Evolutionary conservation across 108 stramenopile species (phyloP), one percentile per base, ranked within the genome.

Genomic region (Cylindrotheca fusiformis): DNA sequence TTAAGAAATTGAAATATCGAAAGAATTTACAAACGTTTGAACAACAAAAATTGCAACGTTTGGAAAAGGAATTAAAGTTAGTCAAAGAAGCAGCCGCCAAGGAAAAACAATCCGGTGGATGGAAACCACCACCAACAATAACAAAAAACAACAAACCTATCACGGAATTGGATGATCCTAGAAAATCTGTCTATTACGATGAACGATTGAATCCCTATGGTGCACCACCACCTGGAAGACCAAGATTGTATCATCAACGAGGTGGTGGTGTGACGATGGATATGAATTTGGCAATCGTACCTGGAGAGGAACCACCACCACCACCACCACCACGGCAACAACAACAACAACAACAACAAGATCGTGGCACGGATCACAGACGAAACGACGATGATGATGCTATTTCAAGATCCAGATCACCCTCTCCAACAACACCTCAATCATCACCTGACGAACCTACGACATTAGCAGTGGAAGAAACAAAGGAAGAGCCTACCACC

Each of bases 211-310:
- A 93, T 69, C 91, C 91, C 1, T 93, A 72, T 68, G 91, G 91
- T 29, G 91, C 81, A 2, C 85, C 91, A 23, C 86, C 86, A n/a
- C 91, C 91, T 1, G 91, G 91, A 28, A 74, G 78, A 62, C 87
- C 87, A 0, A 63, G 67, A 54, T 32, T 87, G 63, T 93, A 78
- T 61, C 88, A 83, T 68, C 67, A 47, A 30, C 47, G 63, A 18
- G 72, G 69, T 49, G 85, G 85, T 29, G 85, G 81, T 5, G 74
- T 71, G 12, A 86, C 85, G 4, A 59, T 68, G 58, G 54, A 77
- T 49, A 20, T 72, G 3, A 17, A 59, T 18, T 44, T 70, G 44
- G 84, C 84, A 3, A 47, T 79, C 10, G 70, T 85, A 52, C 84
- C 84, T 27, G 81, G 69, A 18, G 68, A 74, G 44, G 71, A 71